Evolutionary conservation across 139 green algal species (phyloP).

Genomic region (Diplosphaera chodatii): DNA sequence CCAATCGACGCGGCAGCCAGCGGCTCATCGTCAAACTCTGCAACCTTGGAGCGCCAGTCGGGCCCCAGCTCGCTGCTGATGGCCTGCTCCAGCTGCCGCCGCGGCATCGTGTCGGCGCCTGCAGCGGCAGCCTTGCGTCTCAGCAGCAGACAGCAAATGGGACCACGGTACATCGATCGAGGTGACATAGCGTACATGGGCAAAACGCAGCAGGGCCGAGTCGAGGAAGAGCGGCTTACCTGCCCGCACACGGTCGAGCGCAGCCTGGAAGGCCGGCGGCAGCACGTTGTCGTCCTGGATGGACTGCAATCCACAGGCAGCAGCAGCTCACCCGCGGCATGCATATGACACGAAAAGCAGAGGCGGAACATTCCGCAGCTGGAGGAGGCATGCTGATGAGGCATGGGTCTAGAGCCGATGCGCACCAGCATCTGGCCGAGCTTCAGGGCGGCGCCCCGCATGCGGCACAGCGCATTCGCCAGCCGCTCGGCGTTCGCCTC

Average conservation of each 20-base stretch:
- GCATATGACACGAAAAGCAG: no score
- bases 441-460: conserved; percentile 91
- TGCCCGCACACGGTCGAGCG: conserved; percentile 76
- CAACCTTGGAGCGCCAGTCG: conserved; percentile 58
- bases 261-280: conserved; percentile 64
- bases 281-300: conserved; percentile 93
- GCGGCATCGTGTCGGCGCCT: conserved; percentile 91
- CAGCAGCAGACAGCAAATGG: no score
- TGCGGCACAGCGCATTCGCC: conserved; percentile 83
- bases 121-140: conserved; percentile 12
- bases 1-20: conserved; percentile 87
- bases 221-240: background rate
- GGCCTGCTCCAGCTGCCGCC: conserved; percentile 74
- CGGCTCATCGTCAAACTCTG: conserved; percentile 72
- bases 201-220: no score
- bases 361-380: no score
- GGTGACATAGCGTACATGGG: no score
- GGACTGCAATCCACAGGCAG: conserved; percentile 12
- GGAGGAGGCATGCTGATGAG: no score
- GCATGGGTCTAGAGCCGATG: no score
- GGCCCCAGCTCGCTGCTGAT: conserved; percentile 66
- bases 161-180: no score
- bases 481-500: conserved; percentile 87
- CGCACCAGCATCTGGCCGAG: conserved; percentile 87
- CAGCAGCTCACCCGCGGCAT: no score